These are phyloP conservation scores for Yamadazyma taylorii DNA, from an alignment of 1,139 yeast genomes.

Conservation along the genomic window DNA sequence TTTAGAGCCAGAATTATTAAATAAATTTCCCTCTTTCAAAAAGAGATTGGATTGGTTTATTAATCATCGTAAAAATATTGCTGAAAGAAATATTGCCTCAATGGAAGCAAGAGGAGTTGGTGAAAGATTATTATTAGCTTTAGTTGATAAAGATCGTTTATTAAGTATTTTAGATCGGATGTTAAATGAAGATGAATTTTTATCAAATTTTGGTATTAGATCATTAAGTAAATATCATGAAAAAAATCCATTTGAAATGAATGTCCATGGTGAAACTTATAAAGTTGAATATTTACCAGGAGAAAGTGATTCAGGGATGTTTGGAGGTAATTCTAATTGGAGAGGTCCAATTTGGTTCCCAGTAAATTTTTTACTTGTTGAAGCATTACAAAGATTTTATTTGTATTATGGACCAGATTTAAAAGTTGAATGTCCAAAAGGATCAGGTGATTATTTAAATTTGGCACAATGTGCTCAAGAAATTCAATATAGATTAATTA, in stretches of 20 bases:
- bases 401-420: conserved; percentile 86
- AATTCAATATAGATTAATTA: conserved; percentile 83
- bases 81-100: conserved; percentile 88
- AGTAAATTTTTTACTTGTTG: conserved; percentile 82
- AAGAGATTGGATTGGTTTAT: conserved; percentile 87
- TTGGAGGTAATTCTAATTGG: conserved; percentile 98
- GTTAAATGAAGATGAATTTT: conserved; percentile 87
- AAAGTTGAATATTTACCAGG: conserved; percentile 84
- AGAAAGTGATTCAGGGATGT: conserved; percentile 91
- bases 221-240: conserved; percentile 88
- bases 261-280: conserved; percentile 76
- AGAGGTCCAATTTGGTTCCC: conserved; percentile 99
- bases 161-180: conserved; percentile 74
- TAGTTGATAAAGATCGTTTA: conserved; percentile 81
- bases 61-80: conserved; percentile 66
- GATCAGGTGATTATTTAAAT: conserved; percentile 78
- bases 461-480: conserved; percentile 93
- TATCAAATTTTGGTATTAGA: conserved; percentile 85
- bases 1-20: conserved; percentile 80
- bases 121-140: conserved; percentile 76
- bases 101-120: conserved; percentile 86
- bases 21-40: conserved; percentile 80
- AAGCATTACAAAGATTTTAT: conserved; percentile 85
- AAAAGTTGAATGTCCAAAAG: conserved; percentile 88
- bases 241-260: conserved; percentile 83